Base-by-base conservation (phyloP, 371 early-diverging fungal genomes). In the Zopfochytrium polystomum region DNA sequence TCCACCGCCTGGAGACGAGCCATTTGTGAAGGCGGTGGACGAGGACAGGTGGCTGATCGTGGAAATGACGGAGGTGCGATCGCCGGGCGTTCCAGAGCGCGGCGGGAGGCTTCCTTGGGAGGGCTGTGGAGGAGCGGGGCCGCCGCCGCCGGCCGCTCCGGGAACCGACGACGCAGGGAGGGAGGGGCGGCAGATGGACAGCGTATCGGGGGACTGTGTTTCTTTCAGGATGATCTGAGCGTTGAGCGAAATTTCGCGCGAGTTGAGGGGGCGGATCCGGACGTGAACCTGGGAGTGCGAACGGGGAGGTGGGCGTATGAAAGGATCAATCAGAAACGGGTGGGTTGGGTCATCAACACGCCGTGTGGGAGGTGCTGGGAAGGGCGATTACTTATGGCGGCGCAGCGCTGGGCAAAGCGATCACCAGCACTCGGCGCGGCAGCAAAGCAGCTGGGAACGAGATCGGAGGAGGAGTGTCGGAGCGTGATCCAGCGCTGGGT, bases 271-370 rank as follows among this genome's bases (percentile, higher is more conserved):
- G 11, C 74, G 58, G 2, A 73, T 61, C 5, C 74, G 64, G 35
- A 73, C 71, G 34, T 60, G 66, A 13, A 73, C 71, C 68, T 73
- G 62, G n/a, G n/a, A n/a, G n/a, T n/a, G n/a, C n/a, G n/a, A n/a
- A n/a, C n/a, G n/a, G n/a, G n/a, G n/a, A n/a, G n/a, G n/a, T n/a
- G n/a, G n/a, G n/a, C n/a, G n/a, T n/a, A n/a, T n/a, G n/a, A n/a
- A n/a, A n/a, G n/a, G n/a, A n/a, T n/a, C n/a, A n/a, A n/a, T n/a
- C n/a, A n/a, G n/a, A n/a, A n/a, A n/a, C n/a, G n/a, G n/a, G n/a
- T n/a, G n/a, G n/a, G n/a, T n/a, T n/a, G n/a, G n/a, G n/a, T n/a
- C n/a, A n/a, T n/a, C n/a, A n/a, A n/a, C n/a, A n/a, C n/a, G n/a
- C n/a, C n/a, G n/a, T n/a, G n/a, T n/a, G n/a, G n/a, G n/a, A n/a